phyloP scores from a whole-genome alignment of 768 basidiomycete genomes.

The Russula compacta region DNA sequence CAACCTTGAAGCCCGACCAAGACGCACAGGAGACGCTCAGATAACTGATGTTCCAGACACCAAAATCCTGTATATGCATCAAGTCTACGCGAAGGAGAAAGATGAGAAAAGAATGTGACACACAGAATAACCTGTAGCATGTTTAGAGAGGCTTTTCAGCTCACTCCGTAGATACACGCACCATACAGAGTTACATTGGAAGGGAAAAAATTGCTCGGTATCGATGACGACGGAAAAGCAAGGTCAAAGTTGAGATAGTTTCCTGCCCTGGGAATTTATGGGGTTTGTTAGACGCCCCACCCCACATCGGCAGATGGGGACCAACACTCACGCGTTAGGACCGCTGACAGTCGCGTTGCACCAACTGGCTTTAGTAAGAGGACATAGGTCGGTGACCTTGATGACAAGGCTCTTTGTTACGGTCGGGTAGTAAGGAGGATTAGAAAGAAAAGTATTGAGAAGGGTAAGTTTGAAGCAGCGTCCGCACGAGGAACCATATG shows the following conservation, averaged over 20 bases:
- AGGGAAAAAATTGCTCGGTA: slow-evolving; percentile 67
- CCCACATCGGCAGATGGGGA: background rate
- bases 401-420: slow-evolving; percentile 53
- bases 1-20: slow-evolving; percentile 55
- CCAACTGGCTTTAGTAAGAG: slow-evolving; percentile 52
- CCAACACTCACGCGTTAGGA: slow-evolving; percentile 50
- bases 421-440: slow-evolving; percentile 62
- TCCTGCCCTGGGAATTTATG: slow-evolving; percentile 42
- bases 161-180: slow-evolving; percentile 18
- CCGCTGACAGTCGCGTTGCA: slow-evolving; percentile 56
- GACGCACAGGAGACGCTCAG: slow-evolving; percentile 50
- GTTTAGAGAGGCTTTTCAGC: background rate
- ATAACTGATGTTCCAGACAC: slow-evolving; percentile 79
- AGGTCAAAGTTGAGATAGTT: slow-evolving; percentile 75
- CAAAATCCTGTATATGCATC: slow-evolving; percentile 52
- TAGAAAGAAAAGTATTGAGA: slow-evolving; percentile 52
- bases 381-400: slow-evolving; percentile 78
- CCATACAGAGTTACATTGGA: slow-evolving; percentile 61
- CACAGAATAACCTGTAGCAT: slow-evolving; percentile 32
- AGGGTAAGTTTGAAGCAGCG: slow-evolving; percentile 73
- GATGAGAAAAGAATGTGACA: slow-evolving; percentile 12
- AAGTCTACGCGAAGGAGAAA: background rate
- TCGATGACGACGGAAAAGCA: slow-evolving; percentile 60
- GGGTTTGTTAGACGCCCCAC: background rate
- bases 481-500: slow-evolving; percentile 67